Evolutionary conservation across 768 basidiomycete species (phyloP), one percentile per base, ranked within the genome.

Genomic region (Rhodotorula diobovata): DNA sequence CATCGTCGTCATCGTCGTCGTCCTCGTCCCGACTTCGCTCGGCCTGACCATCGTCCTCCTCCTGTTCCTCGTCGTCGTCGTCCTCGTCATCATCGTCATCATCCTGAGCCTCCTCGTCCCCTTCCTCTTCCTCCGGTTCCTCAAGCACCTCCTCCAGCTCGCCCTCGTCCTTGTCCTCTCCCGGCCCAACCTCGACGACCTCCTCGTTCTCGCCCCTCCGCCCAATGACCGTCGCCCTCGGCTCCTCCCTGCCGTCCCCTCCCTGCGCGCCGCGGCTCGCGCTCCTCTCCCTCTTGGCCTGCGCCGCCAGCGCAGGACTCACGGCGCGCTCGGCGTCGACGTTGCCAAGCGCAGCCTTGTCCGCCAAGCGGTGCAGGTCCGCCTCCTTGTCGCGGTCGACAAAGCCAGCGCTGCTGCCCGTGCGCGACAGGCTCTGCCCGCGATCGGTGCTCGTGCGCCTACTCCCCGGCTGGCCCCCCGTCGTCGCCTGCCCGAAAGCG

Each of bases 351-450:
- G 34, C 39, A 34, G 70, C 70, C 43, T 71, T 71, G 12, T 57
- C 37, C 28, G 59, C 14, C 20, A 71, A 34, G 14, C 70, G 61
- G 45, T 71, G 70, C 56, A 71, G 35, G 53, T 71, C 70, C 25
- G 70, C 70, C 53, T 71, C 70, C 57, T 71, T 71, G 65, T 71
- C 70, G 43, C 23, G 43, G 59, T 45, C 45, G 59, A 46, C 37
- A 20, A 61, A 46, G 23, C 9, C 34, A 37, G 18, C 35, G 56
- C 34, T 32, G 28, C 28, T 35, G 11, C 34, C 32, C 46, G 45
- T 45, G 34, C 54, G 56, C 32, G 56, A 18, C 55, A 34, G 35
- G 37, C 9, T 37, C 51, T 16, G n/a, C 28, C 16, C 46, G 18
- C 60, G 30, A 43, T 43, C 58, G 12, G 25, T 28, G 58, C 41